Conservation (phyloP, 2,329 filamentous ascomycete species). For the Fusarium marasasianum region DNA sequence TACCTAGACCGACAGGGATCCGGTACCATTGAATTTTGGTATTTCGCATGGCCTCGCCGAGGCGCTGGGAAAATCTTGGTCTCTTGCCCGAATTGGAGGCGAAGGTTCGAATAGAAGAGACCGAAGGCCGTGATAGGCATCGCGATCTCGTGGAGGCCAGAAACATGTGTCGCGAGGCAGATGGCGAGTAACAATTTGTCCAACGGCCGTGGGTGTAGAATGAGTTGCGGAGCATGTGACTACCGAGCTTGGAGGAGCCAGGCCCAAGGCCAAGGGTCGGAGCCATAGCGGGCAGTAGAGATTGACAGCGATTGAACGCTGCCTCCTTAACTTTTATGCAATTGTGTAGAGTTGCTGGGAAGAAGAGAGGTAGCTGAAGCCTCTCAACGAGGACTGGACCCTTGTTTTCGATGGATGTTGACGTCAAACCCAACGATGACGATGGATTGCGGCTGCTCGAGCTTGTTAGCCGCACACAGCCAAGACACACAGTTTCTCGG, state of each 20-base stretch:
- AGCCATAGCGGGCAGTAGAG: conserved; percentile 42
- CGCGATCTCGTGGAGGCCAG: conserved; percentile 37
- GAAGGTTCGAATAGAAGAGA: conserved; percentile 44
- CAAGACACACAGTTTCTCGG: conserved; percentile 29
- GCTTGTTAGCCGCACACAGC: conserved; percentile 35
- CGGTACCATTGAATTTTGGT: conserved; percentile 84
- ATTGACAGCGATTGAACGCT: conserved; percentile 27
- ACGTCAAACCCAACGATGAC: conserved; percentile 39
- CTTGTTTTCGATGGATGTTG: conserved; percentile 37
- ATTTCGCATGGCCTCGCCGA: conserved; percentile 60
- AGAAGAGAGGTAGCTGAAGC: conserved; percentile 3
- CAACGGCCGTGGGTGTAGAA: conserved; percentile 43
- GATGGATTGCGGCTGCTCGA: conserved; percentile 36
- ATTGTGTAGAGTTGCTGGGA: neutral
- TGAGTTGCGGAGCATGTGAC: conserved; percentile 46
- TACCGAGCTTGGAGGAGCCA: conserved; percentile 48
- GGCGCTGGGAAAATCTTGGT: conserved; percentile 61
- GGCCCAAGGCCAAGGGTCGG: conserved; percentile 49
- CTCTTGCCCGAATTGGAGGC: conserved; percentile 54
- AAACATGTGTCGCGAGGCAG: conserved; percentile 37
- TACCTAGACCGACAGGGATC: conserved; percentile 86
- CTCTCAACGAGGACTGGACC: conserved; percentile 10
- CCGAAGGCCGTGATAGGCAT: conserved; percentile 38
- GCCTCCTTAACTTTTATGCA: conserved; percentile 14
- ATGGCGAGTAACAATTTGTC: conserved; percentile 39